phyloP scores from a whole-genome alignment of 331 rosid species.

The Spiraea crenata region DNA sequence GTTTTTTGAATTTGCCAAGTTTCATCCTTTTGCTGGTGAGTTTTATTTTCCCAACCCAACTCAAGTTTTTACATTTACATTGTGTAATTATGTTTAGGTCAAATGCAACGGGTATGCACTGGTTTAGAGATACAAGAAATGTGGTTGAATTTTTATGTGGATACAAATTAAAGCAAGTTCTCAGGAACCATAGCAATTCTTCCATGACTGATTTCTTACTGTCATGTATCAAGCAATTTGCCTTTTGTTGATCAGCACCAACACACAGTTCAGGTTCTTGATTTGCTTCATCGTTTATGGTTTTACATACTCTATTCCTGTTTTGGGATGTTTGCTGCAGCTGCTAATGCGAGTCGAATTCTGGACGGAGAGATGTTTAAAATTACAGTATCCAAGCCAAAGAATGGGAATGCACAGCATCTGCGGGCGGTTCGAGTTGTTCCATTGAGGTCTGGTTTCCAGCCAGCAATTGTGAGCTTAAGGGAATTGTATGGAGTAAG shows the following conservation, averaged over 20 bases:
- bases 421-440: slow-evolving; percentile 38
- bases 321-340: slow-evolving; percentile 30
- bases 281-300: neutral
- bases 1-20: slow-evolving; percentile 64
- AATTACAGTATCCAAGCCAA: slow-evolving; percentile 55
- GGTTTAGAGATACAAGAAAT: neutral
- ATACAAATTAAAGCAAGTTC: no score
- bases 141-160: neutral
- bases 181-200: neutral
- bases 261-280: neutral
- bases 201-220: neutral
- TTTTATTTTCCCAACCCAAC: neutral
- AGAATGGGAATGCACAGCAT: slow-evolving; percentile 52
- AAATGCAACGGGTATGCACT: neutral
- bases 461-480: slow-evolving; percentile 44
- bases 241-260: neutral
- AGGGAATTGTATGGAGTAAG: slow-evolving; percentile 40
- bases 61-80: neutral
- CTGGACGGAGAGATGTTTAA: slow-evolving; percentile 65
- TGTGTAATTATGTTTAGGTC: neutral
- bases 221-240: neutral
- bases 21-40: slow-evolving; percentile 62
- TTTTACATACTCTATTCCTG: neutral
- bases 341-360: slow-evolving; percentile 38
- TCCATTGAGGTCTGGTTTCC: slow-evolving; percentile 54